Evolutionary conservation across 2,329 filamentous ascomycete species (phyloP).

Genomic region (Fusarium sp.): DNA sequence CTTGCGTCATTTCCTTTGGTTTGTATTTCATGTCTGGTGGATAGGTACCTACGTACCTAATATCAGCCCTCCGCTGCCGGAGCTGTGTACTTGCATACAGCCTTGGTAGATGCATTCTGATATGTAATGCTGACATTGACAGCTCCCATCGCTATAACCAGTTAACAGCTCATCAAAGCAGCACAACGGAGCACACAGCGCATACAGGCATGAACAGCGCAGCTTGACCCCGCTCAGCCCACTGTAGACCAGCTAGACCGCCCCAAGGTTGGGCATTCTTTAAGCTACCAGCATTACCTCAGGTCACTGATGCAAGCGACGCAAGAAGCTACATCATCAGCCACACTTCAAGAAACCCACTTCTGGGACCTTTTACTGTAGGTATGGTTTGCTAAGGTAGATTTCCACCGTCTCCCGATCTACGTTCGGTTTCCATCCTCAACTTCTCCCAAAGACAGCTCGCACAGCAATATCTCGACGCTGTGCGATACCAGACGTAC

Average conservation of each 20-base stretch:
- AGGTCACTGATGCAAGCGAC: constrained; percentile 9
- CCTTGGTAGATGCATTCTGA: constrained; percentile 5
- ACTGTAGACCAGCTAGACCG: constrained; percentile 23
- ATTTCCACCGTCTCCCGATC: constrained; percentile 24
- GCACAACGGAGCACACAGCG: constrained; percentile 9
- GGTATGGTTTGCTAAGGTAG: not conserved
- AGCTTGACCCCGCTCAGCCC: constrained; percentile 27
- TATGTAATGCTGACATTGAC: constrained; percentile 15
- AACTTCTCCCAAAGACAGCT: constrained; percentile 27
- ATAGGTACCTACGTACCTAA: not conserved
- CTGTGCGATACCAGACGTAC: constrained; percentile 21
- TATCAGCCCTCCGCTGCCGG: constrained; percentile 18
- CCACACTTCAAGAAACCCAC: constrained; percentile 36
- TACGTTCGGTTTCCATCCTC: constrained; percentile 16
- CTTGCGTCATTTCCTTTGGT: constrained; percentile 46
- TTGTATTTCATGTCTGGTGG: not conserved
- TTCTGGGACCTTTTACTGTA: constrained; percentile 1
- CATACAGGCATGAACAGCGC: constrained; percentile 29
- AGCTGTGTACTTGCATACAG: constrained; percentile 14
- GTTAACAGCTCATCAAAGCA: constrained; percentile 8
- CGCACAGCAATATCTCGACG: constrained; percentile 15
- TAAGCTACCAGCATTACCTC: constrained; percentile 7
- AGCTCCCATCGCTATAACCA: constrained; percentile 15
- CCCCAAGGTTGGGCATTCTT: constrained; percentile 32
- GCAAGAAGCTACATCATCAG: constrained; percentile 42